Percentiles rank a stretch among this genome's conserved stretches.
These are phyloP conservation scores for Eucalyptus pauciflora DNA, from an alignment of 345 rosid species.

Conservation along the genomic window DNA sequence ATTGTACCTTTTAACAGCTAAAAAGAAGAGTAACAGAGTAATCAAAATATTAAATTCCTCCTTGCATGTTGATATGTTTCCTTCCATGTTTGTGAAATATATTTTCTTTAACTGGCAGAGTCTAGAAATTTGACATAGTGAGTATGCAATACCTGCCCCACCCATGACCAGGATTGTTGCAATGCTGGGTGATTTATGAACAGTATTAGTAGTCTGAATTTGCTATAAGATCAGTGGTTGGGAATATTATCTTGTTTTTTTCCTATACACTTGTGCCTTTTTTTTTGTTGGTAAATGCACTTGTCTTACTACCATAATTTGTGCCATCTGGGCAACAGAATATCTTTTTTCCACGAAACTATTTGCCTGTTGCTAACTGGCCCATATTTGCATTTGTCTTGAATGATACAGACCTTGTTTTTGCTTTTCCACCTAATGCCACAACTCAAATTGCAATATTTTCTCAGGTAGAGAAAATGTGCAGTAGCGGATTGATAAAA, in stretches of 20 bases:
- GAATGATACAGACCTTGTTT: neutral
- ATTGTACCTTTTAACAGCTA: neutral
- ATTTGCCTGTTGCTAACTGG: neutral
- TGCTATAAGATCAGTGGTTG: neutral
- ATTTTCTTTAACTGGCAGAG: neutral
- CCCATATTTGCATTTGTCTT: neutral
- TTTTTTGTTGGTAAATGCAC: neutral
- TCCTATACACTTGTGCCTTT: neutral
- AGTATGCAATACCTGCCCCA: neutral
- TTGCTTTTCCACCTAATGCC: neutral
- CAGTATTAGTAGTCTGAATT: neutral
- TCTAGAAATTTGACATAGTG: neutral
- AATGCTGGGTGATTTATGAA: neutral
- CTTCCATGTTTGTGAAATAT: neutral
- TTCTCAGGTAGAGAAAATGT: slow-evolving; percentile 71
- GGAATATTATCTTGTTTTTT: neutral
- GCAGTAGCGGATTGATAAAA: slow-evolving; percentile 58
- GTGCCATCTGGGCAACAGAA: neutral
- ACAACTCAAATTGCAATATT: neutral
- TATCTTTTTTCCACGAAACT: neutral
- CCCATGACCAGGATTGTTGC: neutral
- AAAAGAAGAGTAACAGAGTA: neutral
- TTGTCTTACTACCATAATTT: neutral
- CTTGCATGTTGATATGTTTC: neutral
- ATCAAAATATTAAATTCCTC: neutral